Conservation (phyloP, 1,284 basidiomycete species). For the Cryptococcus sp. region DNA sequence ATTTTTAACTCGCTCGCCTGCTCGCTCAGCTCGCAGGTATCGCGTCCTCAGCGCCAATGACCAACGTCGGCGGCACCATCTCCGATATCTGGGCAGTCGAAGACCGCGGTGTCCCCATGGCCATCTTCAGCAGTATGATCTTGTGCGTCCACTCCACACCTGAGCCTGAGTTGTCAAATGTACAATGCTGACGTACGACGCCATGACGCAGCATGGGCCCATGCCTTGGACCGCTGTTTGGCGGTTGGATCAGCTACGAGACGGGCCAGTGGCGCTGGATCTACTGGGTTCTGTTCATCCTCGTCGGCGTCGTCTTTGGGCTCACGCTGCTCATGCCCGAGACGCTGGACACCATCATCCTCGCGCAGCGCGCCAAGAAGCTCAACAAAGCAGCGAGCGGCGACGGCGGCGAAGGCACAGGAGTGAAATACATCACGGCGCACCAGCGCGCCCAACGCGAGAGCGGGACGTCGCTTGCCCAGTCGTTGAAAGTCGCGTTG, state of each 20-base stretch:
- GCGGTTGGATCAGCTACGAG: constrained; percentile 49
- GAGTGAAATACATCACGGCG: constrained; percentile 38
- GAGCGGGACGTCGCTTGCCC: constrained; percentile 3
- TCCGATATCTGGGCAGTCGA: constrained; percentile 55
- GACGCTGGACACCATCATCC: constrained; percentile 51
- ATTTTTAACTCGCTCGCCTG: too few species aligned
- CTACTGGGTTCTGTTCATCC: constrained; percentile 54
- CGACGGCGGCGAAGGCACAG: constrained; percentile 10
- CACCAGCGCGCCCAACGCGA: constrained; percentile 30
- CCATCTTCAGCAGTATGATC: constrained; percentile 51
- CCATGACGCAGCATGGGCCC: constrained; percentile 48
- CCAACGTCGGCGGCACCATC: constrained; percentile 56
- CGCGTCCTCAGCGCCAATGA: constrained; percentile 55
- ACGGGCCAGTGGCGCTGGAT: constrained; percentile 54
- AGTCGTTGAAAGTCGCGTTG: constrained; percentile 49
- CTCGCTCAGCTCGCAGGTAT: constrained; percentile 49
- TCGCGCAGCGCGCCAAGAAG: constrained; percentile 45
- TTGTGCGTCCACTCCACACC: constrained; percentile 18
- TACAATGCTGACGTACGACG: not conserved
- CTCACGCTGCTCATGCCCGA: constrained; percentile 50
- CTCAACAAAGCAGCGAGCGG: constrained; percentile 50
- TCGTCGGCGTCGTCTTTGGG: constrained; percentile 43
- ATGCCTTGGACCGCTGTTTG: constrained; percentile 52
- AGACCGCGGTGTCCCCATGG: constrained; percentile 54
- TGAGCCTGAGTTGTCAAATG: constrained; percentile 22